These are phyloP conservation scores for Rhodotorula sp. DNA, from an alignment of 1,284 basidiomycete species.

Conservation along the genomic window DNA sequence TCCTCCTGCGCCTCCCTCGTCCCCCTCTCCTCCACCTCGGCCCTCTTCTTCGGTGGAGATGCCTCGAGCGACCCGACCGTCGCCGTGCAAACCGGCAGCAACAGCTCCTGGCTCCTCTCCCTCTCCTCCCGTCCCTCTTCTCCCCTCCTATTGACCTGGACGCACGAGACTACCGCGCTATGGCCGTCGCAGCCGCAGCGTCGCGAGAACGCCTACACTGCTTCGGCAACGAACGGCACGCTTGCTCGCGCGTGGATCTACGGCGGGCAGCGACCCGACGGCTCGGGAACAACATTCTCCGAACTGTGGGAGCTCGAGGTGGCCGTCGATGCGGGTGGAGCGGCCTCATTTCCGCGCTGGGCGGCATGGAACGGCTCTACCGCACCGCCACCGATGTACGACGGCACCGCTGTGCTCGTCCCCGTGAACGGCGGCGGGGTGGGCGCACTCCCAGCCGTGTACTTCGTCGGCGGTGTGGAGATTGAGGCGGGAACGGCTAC, in stretches of 20 bases:
- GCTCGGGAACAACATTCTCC: constrained; percentile 12
- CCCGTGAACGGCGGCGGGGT: not conserved
- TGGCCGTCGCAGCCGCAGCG: constrained; percentile 29
- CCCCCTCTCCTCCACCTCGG: constrained; percentile 16
- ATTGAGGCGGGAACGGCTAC: not conserved
- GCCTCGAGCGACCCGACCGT: constrained; percentile 24
- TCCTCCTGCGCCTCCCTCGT: constrained; percentile 17
- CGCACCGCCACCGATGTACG: constrained; percentile 23
- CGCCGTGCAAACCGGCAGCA: constrained; percentile 25
- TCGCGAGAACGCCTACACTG: constrained; percentile 18
- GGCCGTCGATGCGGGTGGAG: not conserved
- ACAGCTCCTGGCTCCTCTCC: constrained; percentile 24
- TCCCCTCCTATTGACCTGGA: constrained; percentile 1
- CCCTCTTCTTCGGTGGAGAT: constrained; percentile 37
- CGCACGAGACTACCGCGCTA: not conserved
- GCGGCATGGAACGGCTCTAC: not conserved
- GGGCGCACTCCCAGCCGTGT: constrained; percentile 14
- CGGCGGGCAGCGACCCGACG: constrained; percentile 31
- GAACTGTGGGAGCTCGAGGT: constrained; percentile 37
- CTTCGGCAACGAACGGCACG: constrained; percentile 33
- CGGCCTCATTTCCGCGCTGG: not conserved
- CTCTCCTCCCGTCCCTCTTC: not conserved
- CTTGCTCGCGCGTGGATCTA: constrained; percentile 32
- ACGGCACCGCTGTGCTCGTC: constrained; percentile 33
- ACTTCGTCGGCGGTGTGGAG: constrained; percentile 32